These are phyloP conservation scores for Solanum appendiculatum DNA, from an alignment of 257 asterid genomes.

Conservation along the genomic window DNA sequence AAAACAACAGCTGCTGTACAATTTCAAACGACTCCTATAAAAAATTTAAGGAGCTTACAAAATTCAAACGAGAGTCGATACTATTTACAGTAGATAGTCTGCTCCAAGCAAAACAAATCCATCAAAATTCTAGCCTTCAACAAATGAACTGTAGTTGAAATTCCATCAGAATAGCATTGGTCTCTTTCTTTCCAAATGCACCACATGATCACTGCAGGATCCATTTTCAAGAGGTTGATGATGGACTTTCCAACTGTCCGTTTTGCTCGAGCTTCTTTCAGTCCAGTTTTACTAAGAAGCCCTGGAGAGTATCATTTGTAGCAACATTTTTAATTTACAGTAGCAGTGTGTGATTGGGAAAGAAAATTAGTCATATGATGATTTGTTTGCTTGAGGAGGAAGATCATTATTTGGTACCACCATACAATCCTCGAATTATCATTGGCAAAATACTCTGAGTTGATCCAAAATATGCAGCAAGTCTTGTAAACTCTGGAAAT, in stretches of 20 bases:
- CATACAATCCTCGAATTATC: neutral
- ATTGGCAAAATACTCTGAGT: neutral
- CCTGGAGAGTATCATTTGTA: neutral
- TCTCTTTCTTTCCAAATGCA: neutral
- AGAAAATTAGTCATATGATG: neutral
- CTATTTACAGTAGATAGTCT: neutral
- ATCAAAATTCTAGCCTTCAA: neutral
- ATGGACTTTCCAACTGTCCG: neutral
- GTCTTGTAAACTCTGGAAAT: neutral
- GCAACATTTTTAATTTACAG: neutral
- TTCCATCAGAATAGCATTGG: neutral
- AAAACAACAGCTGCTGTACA: neutral
- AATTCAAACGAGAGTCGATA: neutral
- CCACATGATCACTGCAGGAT: neutral
- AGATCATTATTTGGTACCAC: neutral
- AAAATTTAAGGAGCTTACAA: neutral
- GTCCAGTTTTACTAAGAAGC: neutral
- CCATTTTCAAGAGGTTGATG: neutral
- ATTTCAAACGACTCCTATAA: neutral
- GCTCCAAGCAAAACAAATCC: conserved; percentile 1
- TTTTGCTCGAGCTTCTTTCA: neutral
- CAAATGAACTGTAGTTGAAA: neutral
- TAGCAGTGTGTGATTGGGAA: neutral
- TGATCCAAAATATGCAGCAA: neutral
- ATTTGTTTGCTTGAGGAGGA: neutral